A percentile compares a stretch with the other conserved stretches of the same genome.
Evolutionary conservation across 495 filamentous ascomycete genomes (phyloP).

Genomic region (Penicillium salamii): DNA sequence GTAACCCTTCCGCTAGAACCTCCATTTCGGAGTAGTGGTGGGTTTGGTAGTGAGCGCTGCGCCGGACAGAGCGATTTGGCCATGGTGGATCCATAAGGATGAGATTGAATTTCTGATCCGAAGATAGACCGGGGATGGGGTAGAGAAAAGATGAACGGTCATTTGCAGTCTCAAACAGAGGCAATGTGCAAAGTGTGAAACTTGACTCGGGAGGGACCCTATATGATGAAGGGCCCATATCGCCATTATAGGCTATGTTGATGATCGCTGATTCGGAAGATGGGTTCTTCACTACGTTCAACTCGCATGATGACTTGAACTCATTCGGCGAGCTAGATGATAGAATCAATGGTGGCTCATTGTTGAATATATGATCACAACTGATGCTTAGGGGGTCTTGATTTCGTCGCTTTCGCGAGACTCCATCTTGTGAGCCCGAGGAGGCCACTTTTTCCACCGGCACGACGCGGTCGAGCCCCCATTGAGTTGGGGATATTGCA

Average conservation of each 20-base stretch:
- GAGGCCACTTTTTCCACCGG: slow-evolving; percentile 6
- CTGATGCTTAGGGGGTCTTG: not conserved
- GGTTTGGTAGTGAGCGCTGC: slow-evolving; percentile 65
- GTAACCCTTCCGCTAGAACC: slow-evolving; percentile 24
- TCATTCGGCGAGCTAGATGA: slow-evolving; percentile 29
- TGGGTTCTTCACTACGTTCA: slow-evolving; percentile 37
- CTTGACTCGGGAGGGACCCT: slow-evolving; percentile 50
- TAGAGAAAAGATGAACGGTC: not conserved
- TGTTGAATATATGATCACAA: not conserved
- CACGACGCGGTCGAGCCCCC: slow-evolving; percentile 41
- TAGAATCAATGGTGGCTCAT: slow-evolving; percentile 31
- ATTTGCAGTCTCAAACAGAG: slow-evolving; percentile 14
- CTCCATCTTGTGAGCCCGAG: slow-evolving; percentile 1
- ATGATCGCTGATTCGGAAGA: slow-evolving; percentile 24
- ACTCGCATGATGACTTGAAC: slow-evolving; percentile 27
- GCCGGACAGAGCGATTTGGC: slow-evolving; percentile 82
- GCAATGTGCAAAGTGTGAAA: slow-evolving; percentile 46
- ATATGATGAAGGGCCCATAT: slow-evolving; percentile 6
- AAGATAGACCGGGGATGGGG: slow-evolving; percentile 28
- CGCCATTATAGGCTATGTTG: slow-evolving; percentile 11
- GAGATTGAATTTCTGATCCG: slow-evolving; percentile 60
- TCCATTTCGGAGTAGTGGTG: slow-evolving; percentile 37
- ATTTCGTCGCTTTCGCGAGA: slow-evolving; percentile 13
- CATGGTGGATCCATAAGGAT: slow-evolving; percentile 91
- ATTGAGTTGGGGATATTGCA: slow-evolving; percentile 14